phyloP scores from a whole-genome alignment of 2,329 filamentous ascomycete genomes.

The Elsinoe arachidis region DNA sequence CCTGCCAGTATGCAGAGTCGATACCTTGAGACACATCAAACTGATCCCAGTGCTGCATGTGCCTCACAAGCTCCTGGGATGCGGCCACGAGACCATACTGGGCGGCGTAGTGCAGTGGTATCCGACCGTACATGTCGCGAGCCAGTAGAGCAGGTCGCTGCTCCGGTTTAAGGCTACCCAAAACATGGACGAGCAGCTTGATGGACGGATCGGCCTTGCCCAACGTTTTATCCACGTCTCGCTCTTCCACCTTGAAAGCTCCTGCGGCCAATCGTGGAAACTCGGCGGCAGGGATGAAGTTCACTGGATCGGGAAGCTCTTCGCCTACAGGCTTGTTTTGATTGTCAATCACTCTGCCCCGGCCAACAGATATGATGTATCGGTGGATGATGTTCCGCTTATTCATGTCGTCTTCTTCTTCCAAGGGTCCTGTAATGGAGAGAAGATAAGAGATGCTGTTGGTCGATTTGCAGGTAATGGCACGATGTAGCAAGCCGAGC shows the following conservation, averaged over 20 bases:
- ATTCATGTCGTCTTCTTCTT: slow-evolving; percentile 89
- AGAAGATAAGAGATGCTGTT: slow-evolving; percentile 65
- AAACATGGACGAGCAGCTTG: slow-evolving; percentile 51
- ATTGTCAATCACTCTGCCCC: slow-evolving; percentile 51
- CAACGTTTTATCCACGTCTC: slow-evolving; percentile 48
- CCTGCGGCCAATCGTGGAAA: slow-evolving; percentile 56
- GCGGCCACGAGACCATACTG: slow-evolving; percentile 92
- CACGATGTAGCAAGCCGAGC: slow-evolving; percentile 69
- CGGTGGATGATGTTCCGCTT: slow-evolving; percentile 88
- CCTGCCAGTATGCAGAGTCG: slow-evolving; percentile 82
- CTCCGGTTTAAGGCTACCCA: slow-evolving; percentile 58
- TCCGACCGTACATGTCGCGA: slow-evolving; percentile 69
- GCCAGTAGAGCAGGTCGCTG: slow-evolving; percentile 61
- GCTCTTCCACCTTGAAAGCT: slow-evolving; percentile 57
- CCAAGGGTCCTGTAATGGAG: slow-evolving; percentile 57
- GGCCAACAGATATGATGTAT: slow-evolving; percentile 82
- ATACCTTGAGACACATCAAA: slow-evolving; percentile 81
- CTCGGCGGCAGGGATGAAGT: slow-evolving; percentile 72
- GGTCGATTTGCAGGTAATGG: slow-evolving; percentile 62
- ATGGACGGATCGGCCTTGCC: slow-evolving; percentile 67
- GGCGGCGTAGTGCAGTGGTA: slow-evolving; percentile 86
- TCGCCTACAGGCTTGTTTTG: slow-evolving; percentile 20
- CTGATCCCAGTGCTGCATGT: slow-evolving; percentile 81
- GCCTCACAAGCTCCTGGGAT: slow-evolving; percentile 75
- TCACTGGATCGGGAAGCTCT: slow-evolving; percentile 48